Base-by-base conservation (phyloP, 768 basidiomycete genomes). In the Pulveroboletus sp. region DNA sequence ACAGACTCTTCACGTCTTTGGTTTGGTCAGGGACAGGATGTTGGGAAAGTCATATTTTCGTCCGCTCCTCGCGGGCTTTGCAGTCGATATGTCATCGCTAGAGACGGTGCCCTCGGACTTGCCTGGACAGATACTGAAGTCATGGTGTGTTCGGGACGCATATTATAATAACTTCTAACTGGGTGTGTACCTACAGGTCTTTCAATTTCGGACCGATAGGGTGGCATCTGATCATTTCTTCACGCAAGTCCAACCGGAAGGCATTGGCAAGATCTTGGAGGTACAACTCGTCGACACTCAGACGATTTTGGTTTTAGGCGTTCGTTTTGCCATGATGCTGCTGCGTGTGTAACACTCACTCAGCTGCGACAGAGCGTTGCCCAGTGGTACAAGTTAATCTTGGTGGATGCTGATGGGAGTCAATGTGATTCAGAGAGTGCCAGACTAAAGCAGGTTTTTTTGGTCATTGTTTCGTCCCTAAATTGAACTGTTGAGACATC, bases 91-190 rank as follows among this genome's bases (percentile, higher is more conserved):
- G 48, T 46, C 26, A 52, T 61, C 8, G 44, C 55, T 13, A 57
- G 50, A 18, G 67, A 62, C 37, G 67, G 54, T 17, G 50, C 78
- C 8, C 57, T 70, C 18, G 77, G 73, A 1, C 48, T 81, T 18
- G 69, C 67, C 13, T 83, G 82, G 82, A 72, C 77, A 5, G 66
- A 73, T 26, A 40, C 66, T 10, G 70, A 73, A 18, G 45, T 67
- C 41, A 15, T 48, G 57, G 66, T 68, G 27, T 24, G 66, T 55
- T 24, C 13, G 17, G 11, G 33, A 17, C 28, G 4, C 10, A 1
- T 28, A 3, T 1, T n/a, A 28, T 2, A 13, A 46, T 27, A 9
- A 5, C 5, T n/a, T 8, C 6, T 13, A 9, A 26, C 17, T 61
- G 14, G 53, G 15, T 6, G 7, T 37, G 36, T 21, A 14, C 11